Percentiles rank a stretch among this genome's conserved stretches.
Conservation (phyloP, 805 yeast genomes). For the Metschnikowia picachoensis region DNA sequence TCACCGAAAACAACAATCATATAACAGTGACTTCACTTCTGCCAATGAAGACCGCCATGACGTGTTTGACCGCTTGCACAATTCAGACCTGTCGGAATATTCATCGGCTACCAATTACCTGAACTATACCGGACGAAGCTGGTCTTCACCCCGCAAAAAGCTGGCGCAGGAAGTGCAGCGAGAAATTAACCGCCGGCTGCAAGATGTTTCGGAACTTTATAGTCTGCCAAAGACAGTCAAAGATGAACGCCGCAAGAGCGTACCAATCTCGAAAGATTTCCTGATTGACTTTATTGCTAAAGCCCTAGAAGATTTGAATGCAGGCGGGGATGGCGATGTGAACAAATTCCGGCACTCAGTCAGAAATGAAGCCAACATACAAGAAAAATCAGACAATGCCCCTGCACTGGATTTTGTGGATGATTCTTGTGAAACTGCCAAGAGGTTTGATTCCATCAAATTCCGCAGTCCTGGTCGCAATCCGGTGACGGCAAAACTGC, state of each 20-base stretch:
- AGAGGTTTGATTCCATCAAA: slow-evolving; percentile 32
- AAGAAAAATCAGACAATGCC: background rate
- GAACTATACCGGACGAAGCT: slow-evolving; percentile 28
- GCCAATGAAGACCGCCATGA: slow-evolving; percentile 15
- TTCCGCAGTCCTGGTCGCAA: slow-evolving; percentile 13
- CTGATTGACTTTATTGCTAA: slow-evolving; percentile 44
- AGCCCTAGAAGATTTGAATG: slow-evolving; percentile 42
- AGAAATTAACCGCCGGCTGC: slow-evolving; percentile 31
- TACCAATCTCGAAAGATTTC: slow-evolving; percentile 41
- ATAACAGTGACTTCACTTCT: slow-evolving; percentile 12
- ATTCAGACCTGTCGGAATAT: slow-evolving; percentile 26
- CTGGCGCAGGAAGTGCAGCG: slow-evolving; percentile 35
- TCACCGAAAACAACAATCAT: slow-evolving; percentile 17
- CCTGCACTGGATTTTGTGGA: slow-evolving; percentile 32
- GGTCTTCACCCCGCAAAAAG: slow-evolving; percentile 43
- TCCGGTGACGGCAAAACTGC: background rate
- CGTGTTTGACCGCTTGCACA: slow-evolving; percentile 13
- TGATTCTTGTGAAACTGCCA: slow-evolving; percentile 36
- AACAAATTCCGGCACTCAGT: slow-evolving; percentile 38
- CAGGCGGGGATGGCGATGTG: slow-evolving; percentile 44
- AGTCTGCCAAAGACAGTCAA: slow-evolving; percentile 25
- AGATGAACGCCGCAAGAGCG: slow-evolving; percentile 12
- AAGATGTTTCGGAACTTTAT: slow-evolving; percentile 12
- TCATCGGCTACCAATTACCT: slow-evolving; percentile 38
- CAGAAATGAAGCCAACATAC: slow-evolving; percentile 13